Evolutionary conservation across 139 green algal species (phyloP).

Genomic region (Chlamydomonas incerta): DNA sequence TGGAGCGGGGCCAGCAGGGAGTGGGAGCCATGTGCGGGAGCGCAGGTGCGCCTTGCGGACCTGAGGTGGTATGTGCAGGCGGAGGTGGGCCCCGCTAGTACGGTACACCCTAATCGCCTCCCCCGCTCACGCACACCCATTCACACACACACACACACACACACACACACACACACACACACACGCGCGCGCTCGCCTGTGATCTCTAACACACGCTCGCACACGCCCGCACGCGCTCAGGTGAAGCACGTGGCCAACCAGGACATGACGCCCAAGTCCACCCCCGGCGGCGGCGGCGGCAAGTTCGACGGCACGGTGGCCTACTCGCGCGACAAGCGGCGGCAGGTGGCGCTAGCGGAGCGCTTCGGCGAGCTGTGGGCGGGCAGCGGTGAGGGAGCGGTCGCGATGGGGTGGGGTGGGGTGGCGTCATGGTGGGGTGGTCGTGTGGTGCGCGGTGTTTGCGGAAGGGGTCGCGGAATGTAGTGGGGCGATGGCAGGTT

Average conservation of each 20-base stretch:
- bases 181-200: neutral
- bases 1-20: neutral
- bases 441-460: no score
- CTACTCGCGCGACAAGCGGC: constrained; percentile 76
- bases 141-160: no score
- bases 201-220: neutral
- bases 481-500: neutral
- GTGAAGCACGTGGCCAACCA: constrained; percentile 62
- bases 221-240: neutral
- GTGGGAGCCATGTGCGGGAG: no score
- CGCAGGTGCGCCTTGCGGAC: no score
- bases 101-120: no score
- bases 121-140: no score
- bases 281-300: no score
- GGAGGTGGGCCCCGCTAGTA: no score
- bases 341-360: constrained; percentile 68
- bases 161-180: no score
- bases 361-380: constrained; percentile 58
- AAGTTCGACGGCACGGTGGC: constrained; percentile 61
- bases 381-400: constrained; percentile 10
- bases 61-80: no score
- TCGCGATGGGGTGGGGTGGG: neutral
- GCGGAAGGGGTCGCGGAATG: neutral
- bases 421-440: neutral
- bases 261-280: neutral